A percentile compares a stretch with the other conserved stretches of the same genome.
Conservation (phyloP, 2,329 filamentous ascomycete species). For the Diaporthe australafricana region DNA sequence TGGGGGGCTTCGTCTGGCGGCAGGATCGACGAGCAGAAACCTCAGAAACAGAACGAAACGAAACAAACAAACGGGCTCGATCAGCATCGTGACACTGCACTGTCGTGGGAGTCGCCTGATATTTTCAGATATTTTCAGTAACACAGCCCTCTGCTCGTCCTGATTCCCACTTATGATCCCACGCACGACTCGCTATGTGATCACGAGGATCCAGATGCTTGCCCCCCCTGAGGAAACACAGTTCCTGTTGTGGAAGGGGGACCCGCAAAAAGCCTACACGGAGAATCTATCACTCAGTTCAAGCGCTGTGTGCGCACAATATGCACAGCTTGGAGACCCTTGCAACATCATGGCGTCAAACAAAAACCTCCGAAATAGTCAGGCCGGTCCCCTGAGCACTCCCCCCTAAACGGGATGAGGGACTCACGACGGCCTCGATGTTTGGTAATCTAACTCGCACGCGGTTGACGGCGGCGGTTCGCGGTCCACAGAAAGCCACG, state of each 20-base stretch:
- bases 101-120: too few species aligned
- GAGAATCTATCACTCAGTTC: constrained; percentile 4
- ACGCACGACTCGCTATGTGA: constrained; percentile 8
- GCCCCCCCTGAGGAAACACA: not conserved
- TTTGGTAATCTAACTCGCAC: constrained; percentile 4
- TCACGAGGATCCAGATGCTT: constrained; percentile 2
- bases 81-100: not conserved
- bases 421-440: not conserved
- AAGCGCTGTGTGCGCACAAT: constrained; percentile 13
- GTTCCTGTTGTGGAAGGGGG: not conserved
- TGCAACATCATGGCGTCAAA: constrained; percentile 22
- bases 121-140: not conserved
- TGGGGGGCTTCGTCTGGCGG: not conserved
- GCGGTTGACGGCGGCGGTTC: not conserved
- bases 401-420: not conserved
- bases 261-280: constrained; percentile 20
- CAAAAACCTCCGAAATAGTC: constrained; percentile 25
- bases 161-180: not conserved
- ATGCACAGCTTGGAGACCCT: constrained; percentile 2
- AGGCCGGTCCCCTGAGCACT: constrained; percentile 18
- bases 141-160: not conserved
- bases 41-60: constrained; percentile 17
- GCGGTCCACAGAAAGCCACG: constrained; percentile 5
- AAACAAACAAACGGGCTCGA: not conserved
- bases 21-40: constrained; percentile 4